These are phyloP conservation scores for Starmerella roubikii DNA, from an alignment of 805 yeast genomes.

Conservation along the genomic window DNA sequence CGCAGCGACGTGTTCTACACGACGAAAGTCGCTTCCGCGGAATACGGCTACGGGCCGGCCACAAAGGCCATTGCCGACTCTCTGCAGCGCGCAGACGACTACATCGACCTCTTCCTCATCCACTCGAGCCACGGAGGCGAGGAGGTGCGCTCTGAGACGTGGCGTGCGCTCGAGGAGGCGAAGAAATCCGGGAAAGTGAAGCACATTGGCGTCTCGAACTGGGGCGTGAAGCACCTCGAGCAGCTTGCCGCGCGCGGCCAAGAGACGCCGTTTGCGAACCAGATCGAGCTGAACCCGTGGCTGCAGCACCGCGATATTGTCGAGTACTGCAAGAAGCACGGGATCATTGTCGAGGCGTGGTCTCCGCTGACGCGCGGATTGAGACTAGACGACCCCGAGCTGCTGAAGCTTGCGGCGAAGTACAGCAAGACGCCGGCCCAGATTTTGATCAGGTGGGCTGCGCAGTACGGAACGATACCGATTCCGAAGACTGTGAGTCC, in stretches of 20 bases:
- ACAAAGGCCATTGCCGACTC: slow-evolving; percentile 43
- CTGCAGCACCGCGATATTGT: slow-evolving; percentile 50
- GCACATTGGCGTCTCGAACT: slow-evolving; percentile 52
- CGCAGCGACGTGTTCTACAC: slow-evolving; percentile 41
- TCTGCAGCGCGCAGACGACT: slow-evolving; percentile 37
- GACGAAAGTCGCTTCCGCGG: slow-evolving; percentile 58
- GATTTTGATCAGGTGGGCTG: slow-evolving; percentile 35
- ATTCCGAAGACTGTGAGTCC: slow-evolving; percentile 54
- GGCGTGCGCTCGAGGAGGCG: slow-evolving; percentile 44
- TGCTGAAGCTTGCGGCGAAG: slow-evolving; percentile 29
- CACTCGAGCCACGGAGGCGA: slow-evolving; percentile 33
- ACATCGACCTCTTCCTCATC: slow-evolving; percentile 57
- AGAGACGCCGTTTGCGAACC: slow-evolving; percentile 57
- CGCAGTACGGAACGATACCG: slow-evolving; percentile 45
- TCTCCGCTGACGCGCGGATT: slow-evolving; percentile 62
- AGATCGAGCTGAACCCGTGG: slow-evolving; percentile 81
- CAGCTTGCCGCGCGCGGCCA: slow-evolving; percentile 32
- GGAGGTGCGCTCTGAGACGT: slow-evolving; percentile 33
- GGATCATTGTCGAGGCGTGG: slow-evolving; percentile 55
- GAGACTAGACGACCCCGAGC: slow-evolving; percentile 30
- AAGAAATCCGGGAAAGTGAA: slow-evolving; percentile 37
- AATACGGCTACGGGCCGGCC: slow-evolving; percentile 43
- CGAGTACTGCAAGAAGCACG: slow-evolving; percentile 41
- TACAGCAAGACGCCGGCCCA: slow-evolving; percentile 34
- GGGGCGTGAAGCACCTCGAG: slow-evolving; percentile 41